These are phyloP conservation scores for Brassica nigra DNA, from an alignment of 345 rosid genomes.

Conservation along the genomic window DNA sequence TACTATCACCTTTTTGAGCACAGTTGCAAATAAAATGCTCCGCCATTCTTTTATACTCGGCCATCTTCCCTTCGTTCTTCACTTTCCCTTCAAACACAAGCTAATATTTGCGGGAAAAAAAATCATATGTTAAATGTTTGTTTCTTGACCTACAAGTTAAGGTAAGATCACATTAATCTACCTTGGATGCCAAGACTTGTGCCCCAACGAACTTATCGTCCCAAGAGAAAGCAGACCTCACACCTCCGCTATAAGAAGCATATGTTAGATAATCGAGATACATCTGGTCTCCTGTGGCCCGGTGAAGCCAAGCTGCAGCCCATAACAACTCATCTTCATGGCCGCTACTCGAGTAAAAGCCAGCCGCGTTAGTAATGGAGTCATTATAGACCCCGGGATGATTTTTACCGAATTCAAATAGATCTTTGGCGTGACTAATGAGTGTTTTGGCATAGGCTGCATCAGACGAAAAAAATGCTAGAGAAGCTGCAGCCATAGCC, in stretches of 20 bases:
- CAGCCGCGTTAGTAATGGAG: conserved; percentile 42
- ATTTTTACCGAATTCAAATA: conserved; percentile 46
- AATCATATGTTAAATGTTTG: neutral
- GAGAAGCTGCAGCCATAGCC: conserved; percentile 69
- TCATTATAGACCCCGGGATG: conserved; percentile 40
- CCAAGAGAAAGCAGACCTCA: conserved; percentile 74
- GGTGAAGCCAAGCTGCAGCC: conserved; percentile 96
- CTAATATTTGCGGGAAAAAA: conserved; percentile 42
- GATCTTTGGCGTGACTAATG: conserved; percentile 52
- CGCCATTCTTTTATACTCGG: conserved; percentile 83
- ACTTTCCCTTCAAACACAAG: conserved; percentile 61
- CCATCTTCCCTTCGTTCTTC: conserved; percentile 35
- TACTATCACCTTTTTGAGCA: conserved; percentile 71
- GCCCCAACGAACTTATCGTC: conserved; percentile 93
- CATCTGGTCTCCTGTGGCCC: conserved; percentile 68
- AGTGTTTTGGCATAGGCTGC: conserved; percentile 48
- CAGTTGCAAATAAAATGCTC: conserved; percentile 88
- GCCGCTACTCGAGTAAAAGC: conserved; percentile 54
- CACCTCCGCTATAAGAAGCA: conserved; percentile 67
- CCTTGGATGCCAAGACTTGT: conserved; percentile 87
- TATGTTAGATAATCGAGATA: conserved; percentile 68
- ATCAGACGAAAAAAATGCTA: conserved; percentile 46
- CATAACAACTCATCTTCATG: conserved; percentile 80
- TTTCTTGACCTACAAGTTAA: neutral
- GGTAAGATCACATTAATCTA: conserved; percentile 15